Conservation (phyloP, 2,329 filamentous ascomycete species). For the Fusarium tricinctum region DNA sequence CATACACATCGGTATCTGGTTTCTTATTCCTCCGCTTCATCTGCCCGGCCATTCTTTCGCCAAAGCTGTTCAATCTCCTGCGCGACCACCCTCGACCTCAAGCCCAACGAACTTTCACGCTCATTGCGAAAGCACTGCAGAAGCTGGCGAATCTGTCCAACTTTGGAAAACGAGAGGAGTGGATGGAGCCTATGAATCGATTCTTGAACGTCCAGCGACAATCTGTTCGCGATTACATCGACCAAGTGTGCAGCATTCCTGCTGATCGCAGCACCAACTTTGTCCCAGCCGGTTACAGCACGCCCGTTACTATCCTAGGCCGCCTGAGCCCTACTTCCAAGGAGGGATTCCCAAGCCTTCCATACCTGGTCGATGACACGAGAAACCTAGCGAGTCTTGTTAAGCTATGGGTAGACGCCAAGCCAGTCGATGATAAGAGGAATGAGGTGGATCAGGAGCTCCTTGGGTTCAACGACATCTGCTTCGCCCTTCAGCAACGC, state of each 20-base stretch:
- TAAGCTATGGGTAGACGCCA: conserved; percentile 79
- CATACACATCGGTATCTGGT: conserved; percentile 94
- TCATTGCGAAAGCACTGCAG: conserved; percentile 93
- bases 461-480: conserved; percentile 66
- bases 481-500: conserved; percentile 64
- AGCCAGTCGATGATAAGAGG: conserved; percentile 56
- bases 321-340: conserved; percentile 83
- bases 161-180: conserved; percentile 95
- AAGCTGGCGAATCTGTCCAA: conserved; percentile 90
- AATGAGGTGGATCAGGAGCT: conserved; percentile 63
- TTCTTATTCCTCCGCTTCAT: conserved; percentile 97
- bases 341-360: conserved; percentile 93
- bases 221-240: conserved; percentile 88
- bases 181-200: conserved; percentile 98
- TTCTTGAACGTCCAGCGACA: conserved; percentile 83
- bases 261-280: conserved; percentile 74
- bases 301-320: conserved; percentile 89
- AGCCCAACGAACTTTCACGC: conserved; percentile 88
- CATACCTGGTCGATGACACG: conserved; percentile 91
- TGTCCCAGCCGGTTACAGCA: conserved; percentile 88
- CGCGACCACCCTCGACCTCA: conserved; percentile 84
- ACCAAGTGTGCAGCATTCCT: conserved; percentile 86
- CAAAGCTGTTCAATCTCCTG: conserved; percentile 90
- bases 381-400: conserved; percentile 87
- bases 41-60: conserved; percentile 94